These are phyloP conservation scores for Licmophora abbreviata DNA, from an alignment of 108 stramenopile genomes.

Conservation along the genomic window DNA sequence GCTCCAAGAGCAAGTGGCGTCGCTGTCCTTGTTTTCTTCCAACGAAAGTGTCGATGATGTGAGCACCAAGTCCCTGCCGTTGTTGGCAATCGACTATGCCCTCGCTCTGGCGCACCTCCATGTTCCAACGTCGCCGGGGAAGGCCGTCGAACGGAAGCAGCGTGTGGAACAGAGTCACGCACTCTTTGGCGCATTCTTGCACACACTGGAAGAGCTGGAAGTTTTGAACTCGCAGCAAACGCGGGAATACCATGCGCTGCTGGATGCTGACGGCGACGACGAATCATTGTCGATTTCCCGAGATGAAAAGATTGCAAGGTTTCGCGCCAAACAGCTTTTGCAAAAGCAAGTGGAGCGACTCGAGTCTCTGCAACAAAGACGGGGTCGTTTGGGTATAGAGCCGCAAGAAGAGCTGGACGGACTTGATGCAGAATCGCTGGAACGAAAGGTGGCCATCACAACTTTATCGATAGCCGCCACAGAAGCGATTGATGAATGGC, in stretches of 20 bases:
- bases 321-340: slow-evolving; percentile 30
- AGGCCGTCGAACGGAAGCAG: slow-evolving; percentile 21
- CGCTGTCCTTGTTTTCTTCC: slow-evolving; percentile 41
- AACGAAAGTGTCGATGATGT: slow-evolving; percentile 69
- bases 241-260: slow-evolving; percentile 35
- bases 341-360: slow-evolving; percentile 34
- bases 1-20: slow-evolving; percentile 25
- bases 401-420: slow-evolving; percentile 63
- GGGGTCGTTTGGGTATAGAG: slow-evolving; percentile 36
- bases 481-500: slow-evolving; percentile 62
- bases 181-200: slow-evolving; percentile 43
- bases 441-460: slow-evolving; percentile 37
- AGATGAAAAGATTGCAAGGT: slow-evolving; percentile 60
- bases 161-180: slow-evolving; percentile 36
- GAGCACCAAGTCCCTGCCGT: slow-evolving; percentile 49
- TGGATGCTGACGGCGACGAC: slow-evolving; percentile 21
- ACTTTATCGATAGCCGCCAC: slow-evolving; percentile 32
- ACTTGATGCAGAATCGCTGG: slow-evolving; percentile 59
- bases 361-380: slow-evolving; percentile 32
- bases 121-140: slow-evolving; percentile 29
- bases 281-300: slow-evolving; percentile 7
- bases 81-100: slow-evolving; percentile 55
- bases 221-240: slow-evolving; percentile 28
- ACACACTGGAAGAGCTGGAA: slow-evolving; percentile 41
- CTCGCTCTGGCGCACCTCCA: slow-evolving; percentile 43